Evolutionary conservation across 805 yeast genomes (phyloP).

Genomic region (Lipomyces oligophaga): DNA sequence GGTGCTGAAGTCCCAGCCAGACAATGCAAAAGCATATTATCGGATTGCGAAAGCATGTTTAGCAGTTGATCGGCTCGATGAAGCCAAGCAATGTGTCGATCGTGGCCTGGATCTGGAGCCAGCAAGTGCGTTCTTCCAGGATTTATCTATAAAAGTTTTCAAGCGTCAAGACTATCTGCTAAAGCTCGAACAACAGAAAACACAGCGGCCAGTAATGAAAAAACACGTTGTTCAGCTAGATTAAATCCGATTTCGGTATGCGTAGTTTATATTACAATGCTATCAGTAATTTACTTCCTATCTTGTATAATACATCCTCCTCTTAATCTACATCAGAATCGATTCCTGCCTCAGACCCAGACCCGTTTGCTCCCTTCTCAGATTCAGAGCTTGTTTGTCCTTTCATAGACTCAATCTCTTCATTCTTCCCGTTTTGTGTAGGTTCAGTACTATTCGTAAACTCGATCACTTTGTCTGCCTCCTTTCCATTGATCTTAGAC

Average conservation of each 20-base stretch:
- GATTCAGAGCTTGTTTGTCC: too few relatives aligned
- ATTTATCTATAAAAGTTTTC: constrained; percentile 44
- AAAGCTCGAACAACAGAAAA: constrained; percentile 35
- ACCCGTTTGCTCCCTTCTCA: background rate
- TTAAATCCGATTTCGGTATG: too few relatives aligned
- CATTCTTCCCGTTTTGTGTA: background rate
- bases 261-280: too few relatives aligned
- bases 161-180: constrained; percentile 39
- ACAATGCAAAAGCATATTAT: constrained; percentile 76
- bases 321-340: background rate
- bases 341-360: background rate
- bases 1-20: constrained; percentile 61
- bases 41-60: constrained; percentile 80
- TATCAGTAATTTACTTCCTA: too few relatives aligned
- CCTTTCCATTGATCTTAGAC: background rate
- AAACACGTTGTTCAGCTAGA: constrained; percentile 29
- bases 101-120: constrained; percentile 64
- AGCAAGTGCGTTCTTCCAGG: constrained; percentile 53
- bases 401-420: background rate
- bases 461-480: background rate
- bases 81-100: constrained; percentile 60
- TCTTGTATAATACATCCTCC: background rate
- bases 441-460: background rate
- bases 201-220: constrained; percentile 39
- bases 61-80: constrained; percentile 63